Base-by-base conservation (phyloP, 177 flowering plant species). In the Telopea speciosissima region DNA sequence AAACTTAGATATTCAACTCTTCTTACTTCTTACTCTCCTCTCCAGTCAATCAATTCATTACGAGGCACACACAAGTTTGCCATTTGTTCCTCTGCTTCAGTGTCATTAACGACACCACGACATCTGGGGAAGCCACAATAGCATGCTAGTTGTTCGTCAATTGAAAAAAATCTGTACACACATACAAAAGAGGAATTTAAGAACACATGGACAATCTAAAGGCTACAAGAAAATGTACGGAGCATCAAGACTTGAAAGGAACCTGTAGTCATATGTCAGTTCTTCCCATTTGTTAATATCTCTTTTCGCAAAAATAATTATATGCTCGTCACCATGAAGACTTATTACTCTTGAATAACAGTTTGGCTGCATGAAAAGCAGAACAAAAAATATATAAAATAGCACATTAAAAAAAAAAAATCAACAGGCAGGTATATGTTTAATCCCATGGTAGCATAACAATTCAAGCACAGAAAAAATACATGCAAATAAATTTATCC, bases 241-340 rank as follows among this genome's bases (percentile, higher is more conserved):
- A 60, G n/a, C 54, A 58, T 25, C 31, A 68, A 64, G 68, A 61
- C 66, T 19, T 5, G 65, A 76, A 76, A 62, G 58, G 52, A 81
- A 96, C 98, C 99, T 93, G 87, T 96, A 96, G 79, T 96, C 98
- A 83, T 96, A 96, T 62, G 99, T 87, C 72, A 96, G 83, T 70
- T 96, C 99, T 79, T 96, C 99, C 97, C 97, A 89, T 73, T 82
- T 80, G 36, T 80, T 86, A 65, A 96, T 88, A 78, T 96, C 97
- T 82, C 99, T 85, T 83, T 96, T 96, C 19, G 99, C 94, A 83
- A 90, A 96, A 36, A 96, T 96, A 56, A 96, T 90, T 65, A 96
- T 90, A 78, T 91, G 99, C 63, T 93, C 91, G 67, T 89, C 95
- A 33, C 93, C 97, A 73, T 83, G 80, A 19, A 93, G 87, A 76